Evolutionary conservation across 345 rosid species (phyloP).

Genomic region (Arabidopsis thaliana): DNA sequence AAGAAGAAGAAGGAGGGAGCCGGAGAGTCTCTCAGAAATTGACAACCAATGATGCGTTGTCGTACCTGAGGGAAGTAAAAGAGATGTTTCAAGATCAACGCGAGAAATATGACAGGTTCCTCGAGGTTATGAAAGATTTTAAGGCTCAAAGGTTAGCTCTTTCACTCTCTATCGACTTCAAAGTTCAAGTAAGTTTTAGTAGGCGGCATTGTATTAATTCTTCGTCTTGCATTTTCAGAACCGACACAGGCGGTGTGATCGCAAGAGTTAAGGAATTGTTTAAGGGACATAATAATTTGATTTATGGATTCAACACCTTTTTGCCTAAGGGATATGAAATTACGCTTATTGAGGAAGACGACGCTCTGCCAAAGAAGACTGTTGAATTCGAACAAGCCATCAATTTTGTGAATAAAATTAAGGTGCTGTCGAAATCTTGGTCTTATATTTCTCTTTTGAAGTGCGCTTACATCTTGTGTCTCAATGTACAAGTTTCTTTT

Average conservation of each 20-base stretch:
- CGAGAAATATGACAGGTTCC: slow-evolving; percentile 83
- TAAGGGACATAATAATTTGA: slow-evolving; percentile 87
- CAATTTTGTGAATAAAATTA: slow-evolving; percentile 77
- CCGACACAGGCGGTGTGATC: slow-evolving; percentile 93
- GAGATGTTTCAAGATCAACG: slow-evolving; percentile 92
- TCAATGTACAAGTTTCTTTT: slow-evolving; percentile 22
- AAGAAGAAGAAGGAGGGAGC: slow-evolving; percentile 22
- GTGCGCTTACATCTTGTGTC: slow-evolving; percentile 10
- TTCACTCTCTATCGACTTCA: neutral
- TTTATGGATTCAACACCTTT: slow-evolving; percentile 92
- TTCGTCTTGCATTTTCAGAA: slow-evolving; percentile 56
- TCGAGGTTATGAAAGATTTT: slow-evolving; percentile 97
- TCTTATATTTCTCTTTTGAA: slow-evolving; percentile 5
- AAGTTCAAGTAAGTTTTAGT: neutral
- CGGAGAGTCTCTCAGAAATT: slow-evolving; percentile 54
- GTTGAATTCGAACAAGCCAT: slow-evolving; percentile 92
- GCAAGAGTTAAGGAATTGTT: slow-evolving; percentile 92
- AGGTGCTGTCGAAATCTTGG: slow-evolving; percentile 51
- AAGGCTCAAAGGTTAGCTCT: slow-evolving; percentile 81
- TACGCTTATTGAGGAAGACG: slow-evolving; percentile 67
- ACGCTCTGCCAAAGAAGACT: slow-evolving; percentile 66
- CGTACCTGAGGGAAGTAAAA: slow-evolving; percentile 84
- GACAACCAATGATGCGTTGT: slow-evolving; percentile 82
- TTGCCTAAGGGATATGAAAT: slow-evolving; percentile 96
- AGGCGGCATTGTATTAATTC: neutral